Conservation (phyloP, 2,329 filamentous ascomycete genomes). For the Microcyclosporella mali region DNA sequence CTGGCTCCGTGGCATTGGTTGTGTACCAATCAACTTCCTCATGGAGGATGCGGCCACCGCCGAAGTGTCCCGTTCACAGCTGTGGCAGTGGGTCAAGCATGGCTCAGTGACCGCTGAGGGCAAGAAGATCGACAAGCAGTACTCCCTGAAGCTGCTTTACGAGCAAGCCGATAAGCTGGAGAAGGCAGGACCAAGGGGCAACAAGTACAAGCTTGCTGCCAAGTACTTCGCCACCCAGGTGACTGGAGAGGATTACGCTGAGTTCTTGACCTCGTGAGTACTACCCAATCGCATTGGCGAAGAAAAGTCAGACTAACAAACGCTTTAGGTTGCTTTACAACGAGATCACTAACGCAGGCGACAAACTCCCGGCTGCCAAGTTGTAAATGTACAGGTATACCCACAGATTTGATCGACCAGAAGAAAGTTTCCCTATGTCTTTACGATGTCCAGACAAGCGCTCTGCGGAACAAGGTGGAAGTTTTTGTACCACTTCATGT, state of each 20-base stretch:
- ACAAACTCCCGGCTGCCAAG: slow-evolving; percentile 51
- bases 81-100: slow-evolving; percentile 91
- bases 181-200: slow-evolving; percentile 70
- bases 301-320: slow-evolving; percentile 20
- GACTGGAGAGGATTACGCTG: slow-evolving; percentile 94
- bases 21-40: slow-evolving; percentile 93
- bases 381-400: slow-evolving; percentile 17
- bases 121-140: slow-evolving; percentile 87
- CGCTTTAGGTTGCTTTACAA: slow-evolving; percentile 74
- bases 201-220: slow-evolving; percentile 85
- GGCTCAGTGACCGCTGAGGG: slow-evolving; percentile 73
- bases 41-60: slow-evolving; percentile 99
- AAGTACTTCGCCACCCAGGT: slow-evolving; percentile 92
- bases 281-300: slow-evolving; percentile 5
- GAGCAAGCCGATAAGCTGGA: slow-evolving; percentile 75
- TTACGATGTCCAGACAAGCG: too few species aligned
- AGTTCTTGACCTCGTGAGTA: slow-evolving; percentile 81
- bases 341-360: slow-evolving; percentile 71
- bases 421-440: background rate
- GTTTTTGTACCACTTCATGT: background rate
- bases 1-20: slow-evolving; percentile 90
- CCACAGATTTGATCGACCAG: background rate
- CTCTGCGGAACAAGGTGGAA: too few species aligned
- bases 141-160: slow-evolving; percentile 76
- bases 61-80: slow-evolving; percentile 86